Conservation (phyloP, 306 rosid genomes). For the Vicia sativa region DNA sequence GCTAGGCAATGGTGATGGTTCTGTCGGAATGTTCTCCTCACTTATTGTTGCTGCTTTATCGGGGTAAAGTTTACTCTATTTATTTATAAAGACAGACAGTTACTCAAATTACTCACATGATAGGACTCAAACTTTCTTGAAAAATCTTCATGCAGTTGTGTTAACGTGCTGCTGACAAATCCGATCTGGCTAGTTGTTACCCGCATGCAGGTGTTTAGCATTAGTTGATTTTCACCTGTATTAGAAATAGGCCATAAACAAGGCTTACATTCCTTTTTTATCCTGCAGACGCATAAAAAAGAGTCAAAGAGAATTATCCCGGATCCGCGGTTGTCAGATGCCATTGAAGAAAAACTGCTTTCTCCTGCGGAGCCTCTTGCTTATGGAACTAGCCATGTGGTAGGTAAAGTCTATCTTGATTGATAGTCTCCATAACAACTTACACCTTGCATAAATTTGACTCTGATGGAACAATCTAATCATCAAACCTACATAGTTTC, state of each 20-base stretch:
- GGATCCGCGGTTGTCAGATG: constrained; percentile 37
- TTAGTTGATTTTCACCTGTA: constrained; percentile 8
- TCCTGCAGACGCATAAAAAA: constrained; percentile 73
- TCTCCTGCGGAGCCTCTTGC: constrained; percentile 65
- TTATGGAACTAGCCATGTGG: constrained; percentile 73
- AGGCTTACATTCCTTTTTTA: constrained; percentile 30
- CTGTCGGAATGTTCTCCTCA: constrained; percentile 91
- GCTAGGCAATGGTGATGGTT: constrained; percentile 81
- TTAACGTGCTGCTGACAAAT: constrained; percentile 90
- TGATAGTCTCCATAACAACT: neutral
- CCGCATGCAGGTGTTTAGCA: constrained; percentile 82
- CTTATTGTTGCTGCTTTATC: constrained; percentile 93
- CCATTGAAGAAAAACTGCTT: constrained; percentile 48
- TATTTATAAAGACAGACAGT: neutral
- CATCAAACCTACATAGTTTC: too few species aligned
- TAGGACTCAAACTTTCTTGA: constrained; percentile 27
- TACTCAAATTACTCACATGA: constrained; percentile 5
- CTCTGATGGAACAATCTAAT: too few species aligned
- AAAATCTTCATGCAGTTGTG: constrained; percentile 66
- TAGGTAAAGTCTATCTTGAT: constrained; percentile 47
- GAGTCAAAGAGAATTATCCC: constrained; percentile 44
- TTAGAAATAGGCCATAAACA: neutral
- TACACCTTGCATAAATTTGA: too few species aligned
- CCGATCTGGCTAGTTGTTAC: constrained; percentile 96
- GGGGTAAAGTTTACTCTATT: constrained; percentile 59